Evolutionary conservation across 2,329 filamentous ascomycete genomes (phyloP), one percentile per base, ranked within the genome.

Genomic region (Blumeria graminis): DNA sequence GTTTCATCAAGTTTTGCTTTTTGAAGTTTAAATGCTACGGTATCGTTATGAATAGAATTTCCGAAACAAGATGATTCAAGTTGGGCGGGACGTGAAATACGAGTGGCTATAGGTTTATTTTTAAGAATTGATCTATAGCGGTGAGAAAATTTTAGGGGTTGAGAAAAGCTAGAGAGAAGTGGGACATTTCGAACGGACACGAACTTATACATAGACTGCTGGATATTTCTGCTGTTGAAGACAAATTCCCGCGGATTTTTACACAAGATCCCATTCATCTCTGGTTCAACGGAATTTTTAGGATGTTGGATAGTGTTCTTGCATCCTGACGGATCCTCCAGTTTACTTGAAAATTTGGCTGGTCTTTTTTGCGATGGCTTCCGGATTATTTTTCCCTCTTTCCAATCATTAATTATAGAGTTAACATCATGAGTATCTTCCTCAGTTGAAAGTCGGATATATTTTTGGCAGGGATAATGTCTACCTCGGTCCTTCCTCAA

Each of bases 371-470:
- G 45, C 6, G 18, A 28, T 14, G 43, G n/a, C 41, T 55, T 63
- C 1, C 60, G 62, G 11, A 57, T 33, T 28, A 67, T 65, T 32
- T 54, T 63, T 8, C 63, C 63, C n/a, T 63, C 65, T 61, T 68
- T 76, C 80, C 80, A 83, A 55, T 74, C 68, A 39, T 70, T 68
- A 22, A 83, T 66, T 9, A 76, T 69, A 7, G 71, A 70, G 9
- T 72, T 67, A 1, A 72, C 78, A 63, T 82, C 79, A 16, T 77
- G 60, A 58, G 80, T 77, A 62, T 82, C 80, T 60, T 70, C 69
- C n/a, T 77, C 73, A 34, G 71, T 79, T 22, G 76, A 77, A n/a
- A 83, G 68, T 57, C 73, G 71, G 58, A 83, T 78, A n/a, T 69
- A 65, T 62, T 82, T 83, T 46, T 63, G 70, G 0, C 67, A 68